A percentile compares a stretch with the other conserved stretches of the same genome.
Conservation (phyloP, 805 yeast species). For the Metschnikowia continentalis region DNA sequence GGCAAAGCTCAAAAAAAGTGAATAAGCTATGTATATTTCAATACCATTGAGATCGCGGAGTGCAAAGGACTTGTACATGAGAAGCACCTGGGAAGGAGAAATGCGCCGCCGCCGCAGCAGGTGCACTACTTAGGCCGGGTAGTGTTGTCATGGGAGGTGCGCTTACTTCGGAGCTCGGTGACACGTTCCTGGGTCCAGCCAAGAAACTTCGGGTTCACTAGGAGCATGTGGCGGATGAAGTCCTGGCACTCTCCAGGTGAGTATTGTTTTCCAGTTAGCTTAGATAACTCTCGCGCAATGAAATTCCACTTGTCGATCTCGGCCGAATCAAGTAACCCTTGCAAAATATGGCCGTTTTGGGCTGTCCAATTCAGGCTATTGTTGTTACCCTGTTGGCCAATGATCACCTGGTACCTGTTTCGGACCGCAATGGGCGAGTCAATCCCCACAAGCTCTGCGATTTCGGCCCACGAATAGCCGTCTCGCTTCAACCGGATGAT, state of each 20-base stretch:
- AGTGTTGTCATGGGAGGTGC: not conserved
- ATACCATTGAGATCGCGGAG: no score
- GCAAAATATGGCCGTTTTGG: conserved; percentile 46
- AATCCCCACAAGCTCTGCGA: conserved; percentile 60
- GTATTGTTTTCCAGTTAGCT: conserved; percentile 48
- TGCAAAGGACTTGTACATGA: no score
- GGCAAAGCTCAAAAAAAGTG: conserved; percentile 31
- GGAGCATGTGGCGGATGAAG: conserved; percentile 48
- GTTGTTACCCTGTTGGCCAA: conserved; percentile 76
- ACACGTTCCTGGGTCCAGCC: conserved; percentile 50
- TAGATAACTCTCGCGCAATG: conserved; percentile 58
- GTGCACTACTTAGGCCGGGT: not conserved
- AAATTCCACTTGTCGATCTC: conserved; percentile 32
- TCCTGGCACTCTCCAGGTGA: conserved; percentile 54
- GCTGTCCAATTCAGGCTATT: conserved; percentile 60
- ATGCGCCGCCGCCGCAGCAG: not conserved
- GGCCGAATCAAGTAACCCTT: conserved; percentile 38
- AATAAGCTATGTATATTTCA: not conserved
- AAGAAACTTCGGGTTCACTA: conserved; percentile 51
- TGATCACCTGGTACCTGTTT: conserved; percentile 72
- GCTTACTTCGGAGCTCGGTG: conserved; percentile 1
- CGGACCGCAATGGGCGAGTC: conserved; percentile 70
- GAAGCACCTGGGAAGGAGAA: no score
- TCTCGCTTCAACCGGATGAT: conserved; percentile 57
- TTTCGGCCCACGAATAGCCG: conserved; percentile 71